Percentiles rank a stretch among this genome's conserved stretches.
Conservation (phyloP, 1,284 basidiomycete genomes). For the Cutaneotrichosporon mucoides region DNA sequence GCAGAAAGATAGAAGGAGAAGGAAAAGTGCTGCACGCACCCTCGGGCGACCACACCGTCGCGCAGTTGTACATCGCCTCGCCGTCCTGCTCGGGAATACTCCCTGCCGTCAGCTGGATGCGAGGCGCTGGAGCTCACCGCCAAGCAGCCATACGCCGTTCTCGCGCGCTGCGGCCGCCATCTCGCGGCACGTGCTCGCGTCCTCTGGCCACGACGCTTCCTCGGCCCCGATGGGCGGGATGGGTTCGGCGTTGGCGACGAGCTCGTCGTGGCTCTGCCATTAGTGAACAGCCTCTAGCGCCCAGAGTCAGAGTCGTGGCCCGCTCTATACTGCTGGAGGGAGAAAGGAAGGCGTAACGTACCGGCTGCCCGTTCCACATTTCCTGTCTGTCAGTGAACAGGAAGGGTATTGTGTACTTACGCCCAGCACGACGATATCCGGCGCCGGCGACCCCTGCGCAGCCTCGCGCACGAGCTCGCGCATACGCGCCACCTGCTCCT, state of each 20-base stretch:
- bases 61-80: conserved; percentile 69
- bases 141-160: conserved; percentile 71
- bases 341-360: background rate
- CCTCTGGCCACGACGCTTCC: conserved; percentile 7
- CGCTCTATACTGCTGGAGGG: too few species aligned
- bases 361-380: conserved; percentile 14
- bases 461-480: conserved; percentile 12
- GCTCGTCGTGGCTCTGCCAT: conserved; percentile 3
- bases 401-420: conserved; percentile 1
- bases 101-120: conserved; percentile 45
- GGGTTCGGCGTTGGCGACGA: conserved; percentile 8
- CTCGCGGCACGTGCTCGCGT: conserved; percentile 61
- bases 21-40: conserved; percentile 50
- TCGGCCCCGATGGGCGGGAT: conserved; percentile 5
- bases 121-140: conserved; percentile 39
- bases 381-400: conserved; percentile 3
- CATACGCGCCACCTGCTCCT: conserved; percentile 7
- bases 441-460: too few species aligned
- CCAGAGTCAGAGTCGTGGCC: too few species aligned
- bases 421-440: conserved; percentile 14
- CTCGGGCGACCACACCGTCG: conserved; percentile 74
- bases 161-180: conserved; percentile 73
- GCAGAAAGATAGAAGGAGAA: too few species aligned
- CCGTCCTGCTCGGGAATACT: conserved; percentile 76
- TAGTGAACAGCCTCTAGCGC: background rate